A percentile compares a stretch with the other conserved stretches of the same genome.
These are phyloP conservation scores for Dipteronia dyeriana DNA, from an alignment of 345 rosid genomes.

Conservation along the genomic window DNA sequence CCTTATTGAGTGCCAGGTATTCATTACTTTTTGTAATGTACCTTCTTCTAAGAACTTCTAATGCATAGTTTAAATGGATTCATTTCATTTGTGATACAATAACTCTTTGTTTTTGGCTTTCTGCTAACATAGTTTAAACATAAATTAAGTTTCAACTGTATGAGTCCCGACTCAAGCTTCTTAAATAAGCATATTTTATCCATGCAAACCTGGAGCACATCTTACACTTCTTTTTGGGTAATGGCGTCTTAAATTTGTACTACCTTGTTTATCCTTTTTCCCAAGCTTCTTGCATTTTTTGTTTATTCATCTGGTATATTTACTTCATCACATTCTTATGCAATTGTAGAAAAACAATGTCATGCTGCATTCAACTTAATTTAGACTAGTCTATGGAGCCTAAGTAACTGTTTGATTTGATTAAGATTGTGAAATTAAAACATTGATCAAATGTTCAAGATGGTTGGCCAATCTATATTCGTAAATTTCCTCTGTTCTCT, in stretches of 20 bases:
- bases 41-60: not conserved
- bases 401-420: not conserved
- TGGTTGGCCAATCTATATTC: not conserved
- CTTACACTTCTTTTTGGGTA: not conserved
- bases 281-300: not conserved
- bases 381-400: not conserved
- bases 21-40: not conserved
- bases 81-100: not conserved
- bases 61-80: not conserved
- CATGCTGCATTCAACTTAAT: not conserved
- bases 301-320: too few relatives aligned
- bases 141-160: not conserved
- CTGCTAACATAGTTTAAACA: not conserved
- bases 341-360: not conserved
- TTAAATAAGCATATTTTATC: not conserved
- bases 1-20: conserved; percentile 97
- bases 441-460: not conserved
- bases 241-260: too few relatives aligned
- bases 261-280: not conserved
- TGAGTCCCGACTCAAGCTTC: conserved; percentile 2
- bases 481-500: not conserved
- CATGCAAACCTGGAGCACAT: not conserved
- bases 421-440: not conserved
- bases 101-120: not conserved
- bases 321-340: not conserved